phyloP scores from a whole-genome alignment of 169 alveolate genomes.

The Eimeria praecox region DNA sequence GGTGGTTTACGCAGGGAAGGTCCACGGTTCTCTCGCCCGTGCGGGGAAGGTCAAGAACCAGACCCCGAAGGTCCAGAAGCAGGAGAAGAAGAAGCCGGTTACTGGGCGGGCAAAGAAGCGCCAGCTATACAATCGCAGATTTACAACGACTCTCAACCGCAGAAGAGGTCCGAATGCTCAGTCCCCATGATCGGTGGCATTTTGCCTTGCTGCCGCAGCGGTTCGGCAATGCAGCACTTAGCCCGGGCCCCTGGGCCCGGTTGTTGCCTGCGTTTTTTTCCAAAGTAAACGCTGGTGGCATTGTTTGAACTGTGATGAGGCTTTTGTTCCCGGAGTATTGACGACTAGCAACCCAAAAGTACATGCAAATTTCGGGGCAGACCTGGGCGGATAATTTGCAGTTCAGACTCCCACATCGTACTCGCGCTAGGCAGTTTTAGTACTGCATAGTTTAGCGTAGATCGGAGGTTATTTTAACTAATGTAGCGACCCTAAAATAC shows the following conservation, averaged over 20 bases:
- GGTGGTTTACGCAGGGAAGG: conserved; percentile 88
- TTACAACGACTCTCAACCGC: conserved; percentile 92
- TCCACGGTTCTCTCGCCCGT: conserved; percentile 99
- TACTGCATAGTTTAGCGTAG: background rate
- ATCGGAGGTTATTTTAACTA: background rate
- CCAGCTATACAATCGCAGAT: conserved; percentile 97
- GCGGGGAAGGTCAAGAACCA: conserved; percentile 99
- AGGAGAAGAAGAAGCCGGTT: conserved; percentile 96
- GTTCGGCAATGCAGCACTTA: background rate
- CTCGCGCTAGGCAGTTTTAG: background rate
- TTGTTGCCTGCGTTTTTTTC: background rate
- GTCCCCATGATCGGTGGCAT: conserved; percentile 54
- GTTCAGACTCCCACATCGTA: background rate
- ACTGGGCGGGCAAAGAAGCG: conserved; percentile 99
- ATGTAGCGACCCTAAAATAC: background rate
- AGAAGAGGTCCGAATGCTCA: conserved; percentile 92
- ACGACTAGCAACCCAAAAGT: background rate
- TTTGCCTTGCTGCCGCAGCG: background rate
- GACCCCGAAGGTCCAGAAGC: conserved; percentile 98
- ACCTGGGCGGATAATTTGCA: background rate
- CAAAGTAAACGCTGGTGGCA: background rate
- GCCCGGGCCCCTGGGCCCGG: background rate
- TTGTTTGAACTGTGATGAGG: background rate
- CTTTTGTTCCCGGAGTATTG: background rate
- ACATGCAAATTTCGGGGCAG: background rate